Percentiles rank a stretch among this genome's conserved stretches.
phyloP scores from a whole-genome alignment of 768 basidiomycete genomes.

The Leccinum disarticulatum region DNA sequence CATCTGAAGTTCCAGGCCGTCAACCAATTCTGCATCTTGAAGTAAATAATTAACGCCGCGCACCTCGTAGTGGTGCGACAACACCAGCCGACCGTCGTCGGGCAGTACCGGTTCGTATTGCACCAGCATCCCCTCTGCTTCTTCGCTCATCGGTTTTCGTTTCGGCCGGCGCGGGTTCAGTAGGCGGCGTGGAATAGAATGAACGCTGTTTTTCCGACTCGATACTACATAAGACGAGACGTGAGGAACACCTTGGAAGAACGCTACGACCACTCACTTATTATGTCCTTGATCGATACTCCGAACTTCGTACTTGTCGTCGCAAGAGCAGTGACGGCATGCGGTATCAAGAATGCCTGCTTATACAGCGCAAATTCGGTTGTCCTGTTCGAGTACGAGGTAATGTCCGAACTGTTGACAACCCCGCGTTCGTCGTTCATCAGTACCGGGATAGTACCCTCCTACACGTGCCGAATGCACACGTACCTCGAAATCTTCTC shows the following conservation, averaged over 20 bases:
- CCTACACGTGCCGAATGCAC: too few relatives aligned
- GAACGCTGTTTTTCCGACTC: slow-evolving; percentile 69
- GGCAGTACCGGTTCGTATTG: slow-evolving; percentile 81
- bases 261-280: slow-evolving; percentile 53
- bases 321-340: slow-evolving; percentile 65
- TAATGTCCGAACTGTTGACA: slow-evolving; percentile 47
- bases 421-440: neutral
- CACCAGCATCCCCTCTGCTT: slow-evolving; percentile 83
- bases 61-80: slow-evolving; percentile 60
- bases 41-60: slow-evolving; percentile 25
- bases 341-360: slow-evolving; percentile 68
- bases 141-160: slow-evolving; percentile 70
- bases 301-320: slow-evolving; percentile 87
- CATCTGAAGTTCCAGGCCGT: slow-evolving; percentile 49
- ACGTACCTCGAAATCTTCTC: too few relatives aligned
- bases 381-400: slow-evolving; percentile 54
- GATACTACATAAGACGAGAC: slow-evolving; percentile 55
- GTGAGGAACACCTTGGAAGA: neutral
- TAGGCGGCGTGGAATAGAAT: slow-evolving; percentile 67
- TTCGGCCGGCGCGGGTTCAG: slow-evolving; percentile 83
- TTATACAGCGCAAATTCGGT: slow-evolving; percentile 58
- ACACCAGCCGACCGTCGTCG: slow-evolving; percentile 58
- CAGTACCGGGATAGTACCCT: neutral
- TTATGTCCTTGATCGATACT: slow-evolving; percentile 81
- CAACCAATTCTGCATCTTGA: neutral